Base-by-base conservation (phyloP, 768 basidiomycete genomes). In the Cystofilobasidium ferigula region DNA sequence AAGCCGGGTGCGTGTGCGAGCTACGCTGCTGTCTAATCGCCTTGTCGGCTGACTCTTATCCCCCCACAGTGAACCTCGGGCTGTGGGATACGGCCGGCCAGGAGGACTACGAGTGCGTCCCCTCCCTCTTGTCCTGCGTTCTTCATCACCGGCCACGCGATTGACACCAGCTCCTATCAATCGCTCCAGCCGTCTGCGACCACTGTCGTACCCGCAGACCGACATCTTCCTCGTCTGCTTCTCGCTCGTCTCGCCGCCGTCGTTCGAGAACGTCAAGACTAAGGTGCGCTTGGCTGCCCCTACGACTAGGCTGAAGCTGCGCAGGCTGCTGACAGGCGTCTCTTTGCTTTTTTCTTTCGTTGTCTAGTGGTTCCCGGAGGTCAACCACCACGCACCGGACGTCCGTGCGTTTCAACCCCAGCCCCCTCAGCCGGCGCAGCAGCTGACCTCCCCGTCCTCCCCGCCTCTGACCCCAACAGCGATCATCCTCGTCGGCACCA, bases 1-100 rank as follows among this genome's bases (percentile, higher is more conserved):
- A 93, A 94, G 81, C 95, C 95, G 61, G 51, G 51, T 54, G 2
- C 51, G 51, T 20, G 9, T 64, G 94, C 94, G 35, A 45, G 74
- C n/a, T 75, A 72, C 74, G 74, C 74, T 69, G 74, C 74, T 28
- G 76, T 32, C 42, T n/a, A n/a, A 43, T 18, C 42, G 14, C 20
- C 42, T 43, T 58, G 1, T n/a, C n/a, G n/a, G n/a, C n/a, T n/a
- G n/a, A n/a, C 5, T 38, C 57, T 3, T 16, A 7, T 58, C 30
- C 18, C 30, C 3, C 24, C 26, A 4, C 60, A 32, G 45, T 64
- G 0, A 48, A 34, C 30, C 47, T 69, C 32, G 54, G 56, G 58
- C 81, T 99, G 64, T 99, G 95, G 95, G 95, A 99, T 82, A 99
- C 95, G n/a, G 95, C 95, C 40, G 95, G 95, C 71, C 95, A 99